Evolutionary conservation across 495 filamentous ascomycete species (phyloP), one percentile per base, ranked within the genome.

Genomic region (Daldinia bambusicola): DNA sequence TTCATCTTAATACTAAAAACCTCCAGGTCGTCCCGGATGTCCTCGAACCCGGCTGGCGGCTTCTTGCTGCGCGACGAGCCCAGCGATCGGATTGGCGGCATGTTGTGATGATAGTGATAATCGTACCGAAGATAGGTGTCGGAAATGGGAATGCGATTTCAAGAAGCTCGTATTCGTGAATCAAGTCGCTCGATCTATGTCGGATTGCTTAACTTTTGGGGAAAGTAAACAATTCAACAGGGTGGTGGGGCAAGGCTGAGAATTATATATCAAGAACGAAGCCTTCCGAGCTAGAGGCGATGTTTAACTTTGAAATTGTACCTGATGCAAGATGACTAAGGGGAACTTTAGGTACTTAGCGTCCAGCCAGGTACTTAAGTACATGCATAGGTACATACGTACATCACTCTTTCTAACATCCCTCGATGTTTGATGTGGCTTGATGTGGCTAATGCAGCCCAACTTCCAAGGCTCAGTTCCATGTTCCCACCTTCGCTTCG

Each of bases 1-100:
- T 98, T 98, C 95, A 98, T 97, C 83, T 97, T 97, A 84, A 98
- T 97, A 80, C 85, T 85, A 81, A 98, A 99, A 71, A 97, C 92
- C 22, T 98, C 88, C 31, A 99, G 90, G 65, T 95, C 97, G 79
- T 98, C 94, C 81, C 98, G 94, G 76, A 99, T 92, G 77, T 98
- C 95, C 69, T 92, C 90, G 86, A 98, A 99, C 77, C 95, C 95
- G 16, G 91, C 93, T 41, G 95, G 95, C 43, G 95, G 95, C 65
- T 95, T 88, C 84, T 98, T 98, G 30, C 51, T 22, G 59, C 68
- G 40, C 78, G 91, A 90, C 79, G 89, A 89, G 43, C 89, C 84
- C 55, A 86, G 83, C 10, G 75, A 55, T 74, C 95, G 90, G 62
- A 97, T 89, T 6, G 94, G 90, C 61, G 95, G 95, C 95, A 99